Evolutionary conservation across 257 asterid species (phyloP), one percentile per base, ranked within the genome.

Genomic region (Voacanga thouarsii): DNA sequence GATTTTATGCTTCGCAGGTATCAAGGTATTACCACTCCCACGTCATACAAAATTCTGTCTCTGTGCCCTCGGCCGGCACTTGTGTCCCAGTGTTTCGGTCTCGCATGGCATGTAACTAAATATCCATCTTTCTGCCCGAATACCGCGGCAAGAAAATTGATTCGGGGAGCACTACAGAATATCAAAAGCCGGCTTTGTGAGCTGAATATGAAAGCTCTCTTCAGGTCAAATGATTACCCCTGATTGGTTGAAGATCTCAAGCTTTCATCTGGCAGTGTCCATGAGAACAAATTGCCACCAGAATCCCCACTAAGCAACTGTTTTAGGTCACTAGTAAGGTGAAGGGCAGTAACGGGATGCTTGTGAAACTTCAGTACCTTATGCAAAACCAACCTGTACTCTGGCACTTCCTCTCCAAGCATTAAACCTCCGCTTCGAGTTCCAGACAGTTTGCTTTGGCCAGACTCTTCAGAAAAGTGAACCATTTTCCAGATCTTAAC

Each of bases 401-500:
- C 98, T 0, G 99, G 98, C 47, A 84, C 80, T 82, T 84, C 85
- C 61, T 77, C 83, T 64, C 92, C 93, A 3, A 96, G 96, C 7
- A 72, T 78, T 63, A 90, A 79, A 63, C 96, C 97, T 26, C 89
- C 92, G 2, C 88, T 83, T 6, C 84, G 91, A 71, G 87, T 92
- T 51, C 89, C 86, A 8, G 78, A 68, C 76, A 83, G 84, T 84
- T 91, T 91, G 33, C 83, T 70, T 71, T 82, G 86, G 53, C 84
- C 71, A 37, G 88, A 81, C 74, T 87, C 96, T 77, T 90, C 90
- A 19, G 99, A 86, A 77, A 85, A 87, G 85, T 96, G 99, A 53
- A 96, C 93, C 96, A 92, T 88, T 82, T 88, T 92, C 99, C 99
- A 96, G 71, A 96, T 88, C 87, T 96, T 96, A 70, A 93, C 90